Base-by-base conservation (phyloP, 83 land plant genomes). In the Picea engelmannii region DNA sequence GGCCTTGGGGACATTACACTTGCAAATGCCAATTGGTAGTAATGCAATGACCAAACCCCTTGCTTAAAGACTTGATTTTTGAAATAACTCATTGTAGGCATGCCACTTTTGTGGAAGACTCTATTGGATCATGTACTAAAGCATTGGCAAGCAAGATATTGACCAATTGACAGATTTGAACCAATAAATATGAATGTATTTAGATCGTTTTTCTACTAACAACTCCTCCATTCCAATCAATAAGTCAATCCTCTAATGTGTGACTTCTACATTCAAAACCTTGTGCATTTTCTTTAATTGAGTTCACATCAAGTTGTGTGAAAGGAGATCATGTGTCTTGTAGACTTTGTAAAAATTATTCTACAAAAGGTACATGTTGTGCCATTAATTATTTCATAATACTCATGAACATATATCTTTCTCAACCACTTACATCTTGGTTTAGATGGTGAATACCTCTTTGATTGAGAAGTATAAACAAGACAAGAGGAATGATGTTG, bases 141-240 rank as follows among this genome's bases (percentile, higher is more conserved):
- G 90, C 86, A 86, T 83, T 86, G 31, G 76, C 59, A 13, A 97
- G 88, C 55, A 88, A 80, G 59, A 78, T 78, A 35, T 95, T 88
- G 58, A 97, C 98, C 94, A 92, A 94, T 59, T 81, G 89, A 78
- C 96, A 97, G 75, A 97, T 96, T 74, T 95, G 99, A 35, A 82
- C 84, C 59, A 97, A 96, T 75, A 97, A 88, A 63, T 93, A 86
- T 76, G 96, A 93, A 17, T 95, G 87, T 91, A 97, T n/a, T 92
- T 91, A 21, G 90, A 87, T 71, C 95, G 98, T 86, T 92, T 95
- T 78, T 92, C 98, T 62, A 66, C 88, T 65, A 92, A 74, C 40
- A 97, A 90, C 75, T 97, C 99, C 87, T 97, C 99, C 95, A 94
- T 91, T 62, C 98, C 99, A 82, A 97, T 92, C 86, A 97, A 84